Conservation (phyloP, 1,284 basidiomycete species). For the Naganishia albida region DNA sequence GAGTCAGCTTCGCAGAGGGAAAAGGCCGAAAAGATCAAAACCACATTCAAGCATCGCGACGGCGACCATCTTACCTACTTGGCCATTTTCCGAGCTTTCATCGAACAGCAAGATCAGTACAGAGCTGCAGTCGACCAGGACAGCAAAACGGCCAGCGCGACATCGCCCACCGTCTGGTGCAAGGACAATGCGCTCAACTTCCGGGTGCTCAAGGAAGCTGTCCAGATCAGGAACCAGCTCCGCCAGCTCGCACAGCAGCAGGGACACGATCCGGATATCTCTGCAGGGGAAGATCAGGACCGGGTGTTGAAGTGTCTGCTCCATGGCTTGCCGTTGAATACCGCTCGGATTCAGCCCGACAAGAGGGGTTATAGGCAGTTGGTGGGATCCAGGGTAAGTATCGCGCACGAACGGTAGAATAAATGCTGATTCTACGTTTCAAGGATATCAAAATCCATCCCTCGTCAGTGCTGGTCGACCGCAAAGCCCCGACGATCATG, state of each 20-base stretch:
- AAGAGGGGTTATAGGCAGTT: conserved; percentile 74
- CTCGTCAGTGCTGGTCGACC: conserved; percentile 72
- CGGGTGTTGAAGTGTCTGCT: conserved; percentile 68
- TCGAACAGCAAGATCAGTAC: conserved; percentile 60
- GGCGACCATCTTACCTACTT: conserved; percentile 90
- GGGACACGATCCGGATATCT: conserved; percentile 63
- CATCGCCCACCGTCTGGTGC: conserved; percentile 64
- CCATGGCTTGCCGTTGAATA: conserved; percentile 75
- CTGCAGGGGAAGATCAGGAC: conserved; percentile 64
- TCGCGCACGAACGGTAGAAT: neutral
- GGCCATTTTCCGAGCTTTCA: conserved; percentile 78
- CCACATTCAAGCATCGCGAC: conserved; percentile 76
- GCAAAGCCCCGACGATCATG: conserved; percentile 78
- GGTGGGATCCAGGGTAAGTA: conserved; percentile 70
- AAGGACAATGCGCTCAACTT: conserved; percentile 80
- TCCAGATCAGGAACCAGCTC: conserved; percentile 79
- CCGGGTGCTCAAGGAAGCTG: conserved; percentile 78
- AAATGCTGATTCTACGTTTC: conserved; percentile 1
- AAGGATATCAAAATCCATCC: conserved; percentile 77
- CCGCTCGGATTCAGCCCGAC: conserved; percentile 78
- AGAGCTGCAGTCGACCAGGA: conserved; percentile 34
- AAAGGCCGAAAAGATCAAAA: conserved; percentile 65
- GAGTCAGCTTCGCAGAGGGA: conserved; percentile 66
- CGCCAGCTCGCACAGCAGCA: conserved; percentile 64
- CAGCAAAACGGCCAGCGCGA: conserved; percentile 25